Evolutionary conservation across 352 stramenopile genomes (phyloP).

Genomic region (Nothophytophthora sp.): DNA sequence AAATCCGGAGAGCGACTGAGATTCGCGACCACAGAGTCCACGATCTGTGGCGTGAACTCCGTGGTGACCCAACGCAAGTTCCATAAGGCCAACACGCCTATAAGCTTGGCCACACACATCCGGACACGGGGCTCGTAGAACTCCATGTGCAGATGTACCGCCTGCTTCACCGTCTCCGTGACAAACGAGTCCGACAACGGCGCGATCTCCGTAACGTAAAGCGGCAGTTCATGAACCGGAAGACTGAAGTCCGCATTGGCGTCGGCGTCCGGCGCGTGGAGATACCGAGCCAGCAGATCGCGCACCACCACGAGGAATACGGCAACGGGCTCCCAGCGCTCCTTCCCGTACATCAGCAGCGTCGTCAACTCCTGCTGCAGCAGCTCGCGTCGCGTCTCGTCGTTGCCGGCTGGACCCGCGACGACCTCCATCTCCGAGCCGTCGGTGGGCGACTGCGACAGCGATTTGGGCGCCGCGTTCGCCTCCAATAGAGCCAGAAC

Average conservation of each 20-base stretch:
- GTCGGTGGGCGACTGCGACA: constrained; percentile 5
- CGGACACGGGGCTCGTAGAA: constrained; percentile 87
- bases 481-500: constrained; percentile 37
- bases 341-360: constrained; percentile 51
- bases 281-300: constrained; percentile 41
- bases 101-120: constrained; percentile 66
- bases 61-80: constrained; percentile 56
- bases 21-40: constrained; percentile 76
- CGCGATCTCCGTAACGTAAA: constrained; percentile 17
- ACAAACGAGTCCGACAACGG: constrained; percentile 50
- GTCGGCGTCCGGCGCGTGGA: constrained; percentile 32
- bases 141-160: constrained; percentile 66
- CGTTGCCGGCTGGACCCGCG: not conserved
- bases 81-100: constrained; percentile 69
- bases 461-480: not conserved
- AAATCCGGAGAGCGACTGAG: constrained; percentile 79
- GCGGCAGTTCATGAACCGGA: constrained; percentile 3
- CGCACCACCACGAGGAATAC: constrained; percentile 62
- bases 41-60: constrained; percentile 70
- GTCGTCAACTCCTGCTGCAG: constrained; percentile 55
- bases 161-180: constrained; percentile 37
- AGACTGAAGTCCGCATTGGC: constrained; percentile 33
- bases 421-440: not conserved
- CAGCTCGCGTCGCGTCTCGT: constrained; percentile 27
- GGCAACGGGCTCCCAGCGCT: constrained; percentile 78